phyloP scores from a whole-genome alignment of 2,329 filamentous ascomycete species.

The Penicillium hordei region DNA sequence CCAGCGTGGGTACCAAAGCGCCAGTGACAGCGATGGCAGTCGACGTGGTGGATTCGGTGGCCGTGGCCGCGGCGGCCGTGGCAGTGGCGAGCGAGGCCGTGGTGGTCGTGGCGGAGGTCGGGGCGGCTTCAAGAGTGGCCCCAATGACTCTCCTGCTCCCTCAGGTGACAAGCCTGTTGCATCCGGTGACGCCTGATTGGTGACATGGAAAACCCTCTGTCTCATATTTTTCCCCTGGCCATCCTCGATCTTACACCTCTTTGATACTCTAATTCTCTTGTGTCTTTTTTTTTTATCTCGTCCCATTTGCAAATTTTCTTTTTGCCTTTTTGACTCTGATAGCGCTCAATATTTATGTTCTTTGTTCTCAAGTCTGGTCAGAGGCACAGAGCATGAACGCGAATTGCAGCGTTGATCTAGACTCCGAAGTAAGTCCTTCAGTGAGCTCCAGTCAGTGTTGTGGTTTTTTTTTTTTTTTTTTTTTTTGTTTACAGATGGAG shows the following conservation, averaged over 20 bases:
- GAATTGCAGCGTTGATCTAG: not conserved
- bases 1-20: conserved; percentile 80
- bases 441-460: conserved; percentile 5
- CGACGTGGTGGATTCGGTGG: conserved; percentile 60
- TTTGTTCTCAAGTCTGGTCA: conserved; percentile 1
- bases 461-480: conserved; percentile 2
- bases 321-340: conserved; percentile 18
- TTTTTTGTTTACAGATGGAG: conserved; percentile 8
- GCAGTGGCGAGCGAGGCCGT: conserved; percentile 54
- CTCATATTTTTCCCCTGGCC: conserved; percentile 15
- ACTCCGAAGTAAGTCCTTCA: not conserved
- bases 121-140: conserved; percentile 58
- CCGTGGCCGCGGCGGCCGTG: conserved; percentile 52
- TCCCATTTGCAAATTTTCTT: conserved; percentile 25
- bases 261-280: conserved; percentile 32
- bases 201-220: conserved; percentile 17
- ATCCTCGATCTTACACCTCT: conserved; percentile 17
- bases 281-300: conserved; percentile 20
- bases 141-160: conserved; percentile 34
- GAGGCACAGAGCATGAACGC: not conserved
- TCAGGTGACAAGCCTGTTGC: conserved; percentile 38
- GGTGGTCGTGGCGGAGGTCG: conserved; percentile 58
- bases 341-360: not conserved
- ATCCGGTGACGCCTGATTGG: conserved; percentile 34
- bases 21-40: conserved; percentile 72